Percentiles rank a stretch among this genome's conserved stretches.
Evolutionary conservation across 2,329 filamentous ascomycete genomes (phyloP).

Genomic region (Ophiocordyceps camponoti-saundersi): DNA sequence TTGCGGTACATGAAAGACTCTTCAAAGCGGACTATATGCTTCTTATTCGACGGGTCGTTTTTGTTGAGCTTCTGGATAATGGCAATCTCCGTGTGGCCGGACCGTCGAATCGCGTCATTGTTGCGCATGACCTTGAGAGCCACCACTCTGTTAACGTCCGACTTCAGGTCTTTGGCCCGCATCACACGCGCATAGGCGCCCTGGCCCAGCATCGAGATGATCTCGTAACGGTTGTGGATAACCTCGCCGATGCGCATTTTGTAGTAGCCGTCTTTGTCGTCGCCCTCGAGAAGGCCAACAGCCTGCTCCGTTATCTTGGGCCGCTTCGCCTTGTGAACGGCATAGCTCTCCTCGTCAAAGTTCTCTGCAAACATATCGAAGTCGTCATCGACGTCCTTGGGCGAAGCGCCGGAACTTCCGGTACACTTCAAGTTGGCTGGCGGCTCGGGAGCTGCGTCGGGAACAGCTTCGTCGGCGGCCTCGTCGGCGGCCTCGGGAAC

Average conservation of each 20-base stretch:
- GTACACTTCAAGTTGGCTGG: neutral
- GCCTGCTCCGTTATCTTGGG: conserved; percentile 40
- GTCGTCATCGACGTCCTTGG: conserved; percentile 51
- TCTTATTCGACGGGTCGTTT: conserved; percentile 74
- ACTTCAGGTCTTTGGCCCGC: conserved; percentile 62
- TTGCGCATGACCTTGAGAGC: conserved; percentile 97
- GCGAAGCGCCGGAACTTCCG: conserved; percentile 17
- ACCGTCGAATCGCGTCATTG: conserved; percentile 83
- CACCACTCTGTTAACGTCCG: conserved; percentile 45
- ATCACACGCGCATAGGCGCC: conserved; percentile 98
- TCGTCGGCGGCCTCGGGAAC: neutral
- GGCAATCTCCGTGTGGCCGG: conserved; percentile 84
- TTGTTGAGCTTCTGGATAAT: conserved; percentile 78
- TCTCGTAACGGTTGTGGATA: conserved; percentile 74
- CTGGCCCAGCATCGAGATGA: conserved; percentile 74
- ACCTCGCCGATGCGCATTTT: conserved; percentile 86
- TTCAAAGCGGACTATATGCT: conserved; percentile 79
- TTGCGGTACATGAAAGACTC: conserved; percentile 85
- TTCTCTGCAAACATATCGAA: conserved; percentile 86
- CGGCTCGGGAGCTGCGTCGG: neutral
- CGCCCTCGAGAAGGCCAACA: conserved; percentile 74
- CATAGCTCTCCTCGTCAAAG: conserved; percentile 49
- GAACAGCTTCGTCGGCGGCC: neutral
- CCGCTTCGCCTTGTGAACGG: conserved; percentile 27
- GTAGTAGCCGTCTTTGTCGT: conserved; percentile 92